Percentiles rank a stretch among this genome's conserved stretches.
Evolutionary conservation across 257 asterid genomes (phyloP).

Genomic region (Lavandula angustifolia): DNA sequence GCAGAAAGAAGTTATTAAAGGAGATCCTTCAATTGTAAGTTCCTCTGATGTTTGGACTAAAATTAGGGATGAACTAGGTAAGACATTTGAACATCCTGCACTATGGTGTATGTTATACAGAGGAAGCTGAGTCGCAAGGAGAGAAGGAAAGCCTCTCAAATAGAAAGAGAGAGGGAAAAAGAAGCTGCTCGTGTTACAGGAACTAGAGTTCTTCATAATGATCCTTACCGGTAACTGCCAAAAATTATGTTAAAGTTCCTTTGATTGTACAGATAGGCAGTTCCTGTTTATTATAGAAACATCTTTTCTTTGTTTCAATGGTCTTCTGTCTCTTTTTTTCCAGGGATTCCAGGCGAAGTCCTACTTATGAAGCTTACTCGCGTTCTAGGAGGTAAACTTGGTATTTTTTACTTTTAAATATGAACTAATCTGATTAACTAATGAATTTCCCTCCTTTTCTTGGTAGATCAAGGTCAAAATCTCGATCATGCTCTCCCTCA

Average conservation of each 20-base stretch:
- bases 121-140: slow-evolving; percentile 94
- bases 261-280: slow-evolving; percentile 2
- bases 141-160: slow-evolving; percentile 90
- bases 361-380: slow-evolving; percentile 93
- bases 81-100: slow-evolving; percentile 3
- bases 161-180: slow-evolving; percentile 89
- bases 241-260: slow-evolving; percentile 13
- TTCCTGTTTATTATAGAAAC: slow-evolving; percentile 1
- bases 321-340: slow-evolving; percentile 26
- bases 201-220: slow-evolving; percentile 73
- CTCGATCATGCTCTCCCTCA: slow-evolving; percentile 86
- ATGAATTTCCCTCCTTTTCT: slow-evolving; percentile 28
- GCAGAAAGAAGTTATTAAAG: slow-evolving; percentile 95
- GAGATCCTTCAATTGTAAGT: slow-evolving; percentile 95
- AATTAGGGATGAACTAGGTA: slow-evolving; percentile 15
- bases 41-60: slow-evolving; percentile 1
- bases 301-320: slow-evolving; percentile 1
- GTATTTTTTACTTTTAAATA: slow-evolving; percentile 9
- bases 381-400: slow-evolving; percentile 76
- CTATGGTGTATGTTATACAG: slow-evolving; percentile 46
- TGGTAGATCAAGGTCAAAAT: slow-evolving; percentile 72
- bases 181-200: slow-evolving; percentile 81
- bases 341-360: slow-evolving; percentile 95
- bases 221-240: slow-evolving; percentile 76
- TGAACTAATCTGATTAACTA: slow-evolving; percentile 13